Evolutionary conservation across 495 filamentous ascomycete genomes (phyloP).

Genomic region (Neurospora tetraspora): DNA sequence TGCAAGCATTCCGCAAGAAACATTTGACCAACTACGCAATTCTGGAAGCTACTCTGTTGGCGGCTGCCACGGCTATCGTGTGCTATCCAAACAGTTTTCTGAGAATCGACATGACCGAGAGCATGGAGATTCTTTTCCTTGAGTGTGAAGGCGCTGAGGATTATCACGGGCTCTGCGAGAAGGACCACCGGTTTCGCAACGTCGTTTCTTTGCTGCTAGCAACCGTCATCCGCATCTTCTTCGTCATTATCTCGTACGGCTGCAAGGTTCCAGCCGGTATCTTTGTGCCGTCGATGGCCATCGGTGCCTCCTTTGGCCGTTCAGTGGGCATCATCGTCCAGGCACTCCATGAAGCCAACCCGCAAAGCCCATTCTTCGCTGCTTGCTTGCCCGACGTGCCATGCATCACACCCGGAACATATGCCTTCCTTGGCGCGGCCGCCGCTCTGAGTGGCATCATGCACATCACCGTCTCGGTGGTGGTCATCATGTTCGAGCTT

Average conservation of each 20-base stretch:
- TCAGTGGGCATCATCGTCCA: slow-evolving; percentile 94
- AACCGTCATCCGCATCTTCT: slow-evolving; percentile 66
- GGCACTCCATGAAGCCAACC: slow-evolving; percentile 74
- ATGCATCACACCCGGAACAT: slow-evolving; percentile 93
- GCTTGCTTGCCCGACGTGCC: slow-evolving; percentile 85
- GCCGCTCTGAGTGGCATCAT: slow-evolving; percentile 97
- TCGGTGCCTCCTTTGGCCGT: slow-evolving; percentile 87
- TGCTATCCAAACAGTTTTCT: slow-evolving; percentile 96
- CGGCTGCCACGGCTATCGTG: slow-evolving; percentile 72
- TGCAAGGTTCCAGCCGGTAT: slow-evolving; percentile 98
- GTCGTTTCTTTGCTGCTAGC: slow-evolving; percentile 70
- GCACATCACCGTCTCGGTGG: slow-evolving; percentile 93
- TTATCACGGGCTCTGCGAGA: slow-evolving; percentile 85
- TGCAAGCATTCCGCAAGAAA: slow-evolving; percentile 88
- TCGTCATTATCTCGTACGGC: slow-evolving; percentile 95
- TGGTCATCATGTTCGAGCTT: slow-evolving; percentile 97
- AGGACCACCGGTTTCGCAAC: slow-evolving; percentile 65
- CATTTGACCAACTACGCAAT: slow-evolving; percentile 80
- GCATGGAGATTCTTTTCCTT: slow-evolving; percentile 93
- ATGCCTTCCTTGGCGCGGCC: slow-evolving; percentile 86
- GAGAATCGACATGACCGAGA: slow-evolving; percentile 97
- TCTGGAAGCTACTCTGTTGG: slow-evolving; percentile 78
- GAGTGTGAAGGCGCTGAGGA: slow-evolving; percentile 92
- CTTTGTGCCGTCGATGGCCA: slow-evolving; percentile 95
- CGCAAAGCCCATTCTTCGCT: slow-evolving; percentile 72